Percentiles rank a stretch among this genome's conserved stretches.
phyloP scores from a whole-genome alignment of 108 stramenopile genomes.

The Fragilariopsis cylindrus region DNA sequence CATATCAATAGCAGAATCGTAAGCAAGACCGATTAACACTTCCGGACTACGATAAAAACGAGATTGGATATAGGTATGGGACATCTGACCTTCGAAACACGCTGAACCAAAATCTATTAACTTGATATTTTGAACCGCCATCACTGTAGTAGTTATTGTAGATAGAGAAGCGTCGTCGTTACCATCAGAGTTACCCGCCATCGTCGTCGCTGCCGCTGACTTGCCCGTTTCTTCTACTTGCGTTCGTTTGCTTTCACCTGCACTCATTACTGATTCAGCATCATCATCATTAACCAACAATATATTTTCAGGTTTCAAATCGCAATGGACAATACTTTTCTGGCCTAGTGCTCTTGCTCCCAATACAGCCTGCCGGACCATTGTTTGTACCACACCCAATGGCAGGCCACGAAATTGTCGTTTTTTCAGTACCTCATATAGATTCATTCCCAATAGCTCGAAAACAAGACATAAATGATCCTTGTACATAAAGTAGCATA shows the following conservation, averaged over 20 bases:
- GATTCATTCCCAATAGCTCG: constrained; percentile 88
- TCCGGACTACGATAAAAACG: constrained; percentile 99
- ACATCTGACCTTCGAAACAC: constrained; percentile 85
- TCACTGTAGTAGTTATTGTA: not conserved
- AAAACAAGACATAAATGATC: constrained; percentile 95
- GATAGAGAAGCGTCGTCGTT: not conserved
- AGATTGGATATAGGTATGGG: constrained; percentile 97
- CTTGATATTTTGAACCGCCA: constrained; percentile 60
- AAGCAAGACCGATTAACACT: constrained; percentile 89
- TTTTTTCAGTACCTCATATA: constrained; percentile 93
- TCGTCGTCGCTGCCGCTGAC: not conserved
- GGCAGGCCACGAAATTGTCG: constrained; percentile 94
- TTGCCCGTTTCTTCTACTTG: not conserved
- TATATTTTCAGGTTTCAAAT: constrained; percentile 99
- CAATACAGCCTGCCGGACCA: constrained; percentile 74
- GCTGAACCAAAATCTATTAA: constrained; percentile 98
- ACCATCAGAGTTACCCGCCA: not conserved
- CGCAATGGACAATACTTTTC: constrained; percentile 92
- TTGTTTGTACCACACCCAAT: constrained; percentile 64
- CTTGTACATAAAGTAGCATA: constrained; percentile 87
- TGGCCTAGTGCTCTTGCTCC: constrained; percentile 67
- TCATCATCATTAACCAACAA: constrained; percentile 71
- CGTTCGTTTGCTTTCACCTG: constrained; percentile 29
- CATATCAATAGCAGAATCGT: constrained; percentile 97
- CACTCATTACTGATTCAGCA: constrained; percentile 38